phyloP scores from a whole-genome alignment of 306 rosid species.

The Ormosia semicastrata region DNA sequence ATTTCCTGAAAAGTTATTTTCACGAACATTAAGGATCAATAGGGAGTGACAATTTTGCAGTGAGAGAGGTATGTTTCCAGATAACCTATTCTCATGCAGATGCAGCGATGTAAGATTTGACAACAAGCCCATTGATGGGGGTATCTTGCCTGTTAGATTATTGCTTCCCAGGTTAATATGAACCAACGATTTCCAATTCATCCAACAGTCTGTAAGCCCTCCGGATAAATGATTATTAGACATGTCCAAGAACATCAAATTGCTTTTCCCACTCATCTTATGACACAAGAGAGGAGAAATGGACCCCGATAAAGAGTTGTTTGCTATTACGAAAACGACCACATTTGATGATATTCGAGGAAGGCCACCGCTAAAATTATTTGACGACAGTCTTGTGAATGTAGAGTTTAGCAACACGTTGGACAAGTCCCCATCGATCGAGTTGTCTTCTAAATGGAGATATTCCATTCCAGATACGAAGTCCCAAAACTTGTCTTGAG shows the following conservation, averaged over 20 bases:
- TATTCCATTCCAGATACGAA: background rate
- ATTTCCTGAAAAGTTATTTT: background rate
- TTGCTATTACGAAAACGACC: background rate
- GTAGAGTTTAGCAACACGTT: background rate
- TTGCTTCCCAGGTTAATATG: no score
- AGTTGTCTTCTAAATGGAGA: background rate
- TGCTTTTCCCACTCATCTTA: background rate
- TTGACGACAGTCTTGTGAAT: background rate
- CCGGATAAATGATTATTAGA: no score
- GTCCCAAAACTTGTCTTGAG: background rate
- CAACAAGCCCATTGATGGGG: no score
- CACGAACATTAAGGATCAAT: background rate
- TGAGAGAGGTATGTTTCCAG: background rate
- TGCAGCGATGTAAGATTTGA: background rate
- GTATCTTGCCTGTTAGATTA: no score
- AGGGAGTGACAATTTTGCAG: background rate
- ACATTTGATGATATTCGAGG: slow-evolving; percentile 20
- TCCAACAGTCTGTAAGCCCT: no score
- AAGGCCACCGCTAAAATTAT: background rate
- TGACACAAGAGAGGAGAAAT: slow-evolving; percentile 1
- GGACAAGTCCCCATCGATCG: background rate
- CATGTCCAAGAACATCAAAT: no score
- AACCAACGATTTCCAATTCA: no score
- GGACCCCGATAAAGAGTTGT: slow-evolving; percentile 26
- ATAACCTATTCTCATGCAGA: background rate